Evolutionary conservation across 306 rosid genomes (phyloP), one percentile per base, ranked within the genome.

Genomic region (Cyamopsis tetragonoloba): DNA sequence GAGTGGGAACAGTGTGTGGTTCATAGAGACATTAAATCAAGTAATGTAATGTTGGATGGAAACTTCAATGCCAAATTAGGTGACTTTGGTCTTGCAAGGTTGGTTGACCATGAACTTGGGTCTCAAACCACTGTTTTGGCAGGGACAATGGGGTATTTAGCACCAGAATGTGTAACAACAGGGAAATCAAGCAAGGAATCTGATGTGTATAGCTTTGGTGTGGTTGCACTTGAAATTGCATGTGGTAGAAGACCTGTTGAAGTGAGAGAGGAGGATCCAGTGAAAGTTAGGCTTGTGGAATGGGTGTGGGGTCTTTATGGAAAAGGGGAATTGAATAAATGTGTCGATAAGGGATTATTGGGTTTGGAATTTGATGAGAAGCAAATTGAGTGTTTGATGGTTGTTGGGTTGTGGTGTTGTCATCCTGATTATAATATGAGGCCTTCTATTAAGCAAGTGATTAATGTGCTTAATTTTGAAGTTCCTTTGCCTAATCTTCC

Each of bases 1-100:
- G 96, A 89, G 54, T 85, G 96, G 88, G 91, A 89, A 57, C 95
- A 87, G 59, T 89, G 89, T 60, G 91, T 89, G 7, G 89, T 89
- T 10, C 96, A 89, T 47, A 83, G 95, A 67, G 96, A 87, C 50
- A 81, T 89, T 6, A 89, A 89, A 62, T 83, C 96, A 7, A 87
- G 96, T 50, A 87, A 89, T 71, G 57, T 89, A 4, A 87, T 87
- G 91, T 34, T 89, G 51, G 95, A 89, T 44, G 80, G 78, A 22
- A 83, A 83, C 49, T 87, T 85, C 82, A 89, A 76, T 34, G 85
- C 88, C n/a, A 89, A 89, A 56, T 77, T 87, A 7, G 95, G 96
- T 9, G 95, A 89, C 67, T 89, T 89, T 17, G 89, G 96, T 17
- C 89, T 89, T 20, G 95, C 95, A 19, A 81, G 89, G 81, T 48